Evolutionary conservation across 208 protist species (phyloP), one percentile per base, ranked within the genome.

Genomic region (Wallacemonas sp.): DNA sequence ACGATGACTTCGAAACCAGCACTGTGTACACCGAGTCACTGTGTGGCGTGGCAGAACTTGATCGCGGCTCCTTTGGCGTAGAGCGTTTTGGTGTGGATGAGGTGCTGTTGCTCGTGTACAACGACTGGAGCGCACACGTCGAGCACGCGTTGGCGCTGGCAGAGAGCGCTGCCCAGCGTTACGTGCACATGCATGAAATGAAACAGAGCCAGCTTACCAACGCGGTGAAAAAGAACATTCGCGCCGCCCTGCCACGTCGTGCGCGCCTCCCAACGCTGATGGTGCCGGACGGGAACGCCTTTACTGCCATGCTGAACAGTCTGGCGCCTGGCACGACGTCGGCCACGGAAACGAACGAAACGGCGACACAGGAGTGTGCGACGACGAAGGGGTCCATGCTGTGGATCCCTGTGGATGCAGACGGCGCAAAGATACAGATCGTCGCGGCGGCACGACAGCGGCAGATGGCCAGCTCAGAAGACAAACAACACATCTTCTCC

Each of bases 51-150:
- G 71, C 82, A 30, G 69, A 82, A 39, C 51, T 82, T 41, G 82
- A 88, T 49, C 12, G 55, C 5, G 24, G 36, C 2, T 70, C 61
- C 26, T 53, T 59, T 19, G 47, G 56, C 4, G 4, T 47, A 6
- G 39, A 68, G 28, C 17, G 41, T 5, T 47, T n/a, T 1, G 28
- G 19, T 33, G 27, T 61, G 47, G 67, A 76, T 31, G 82, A 88
- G 62, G 59, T 76, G 56, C 67, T 88, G 15, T 21, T 88, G 51
- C 53, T 88, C 6, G 67, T 81, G n/a, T 88, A 84, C 65, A 81
- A 77, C 24, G 77, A 88, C 69, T 84, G 82, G 82, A 66, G 82
- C 51, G 41, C 60, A 28, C 22, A 64, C 51, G 72, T 67, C 9
- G 71, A 79, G 24, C 62, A 66, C 17, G 66, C 51, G 19, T 59